phyloP scores from a whole-genome alignment of 768 basidiomycete genomes.

The Nidularia sp. region DNA sequence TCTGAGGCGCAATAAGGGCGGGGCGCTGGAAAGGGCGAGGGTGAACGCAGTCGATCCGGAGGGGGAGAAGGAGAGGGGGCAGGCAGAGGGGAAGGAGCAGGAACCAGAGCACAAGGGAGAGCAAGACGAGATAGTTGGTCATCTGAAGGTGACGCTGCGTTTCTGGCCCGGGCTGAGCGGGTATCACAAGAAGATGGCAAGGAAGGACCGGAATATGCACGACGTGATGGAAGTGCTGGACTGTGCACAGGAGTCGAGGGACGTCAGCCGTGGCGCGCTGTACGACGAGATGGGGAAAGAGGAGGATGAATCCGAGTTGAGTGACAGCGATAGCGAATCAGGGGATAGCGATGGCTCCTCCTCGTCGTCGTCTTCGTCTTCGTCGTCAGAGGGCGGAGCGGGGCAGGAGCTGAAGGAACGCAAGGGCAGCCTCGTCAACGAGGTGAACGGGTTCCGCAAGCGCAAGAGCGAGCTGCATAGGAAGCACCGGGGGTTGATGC shows the following conservation, averaged over 20 bases:
- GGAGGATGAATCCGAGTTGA: too few relatives aligned
- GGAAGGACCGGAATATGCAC: constrained; percentile 26
- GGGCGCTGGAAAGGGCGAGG: constrained; percentile 17
- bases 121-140: constrained; percentile 17
- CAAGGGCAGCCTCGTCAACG: constrained; percentile 17
- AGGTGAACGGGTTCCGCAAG: constrained; percentile 37
- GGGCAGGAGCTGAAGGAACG: constrained; percentile 8
- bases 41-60: constrained; percentile 13
- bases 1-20: constrained; percentile 16
- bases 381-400: constrained; percentile 3
- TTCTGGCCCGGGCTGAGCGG: constrained; percentile 38
- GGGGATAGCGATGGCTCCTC: background rate
- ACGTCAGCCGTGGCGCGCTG: constrained; percentile 15
- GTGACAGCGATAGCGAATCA: too few relatives aligned
- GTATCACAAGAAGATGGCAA: constrained; percentile 31
- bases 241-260: constrained; percentile 31
- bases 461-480: constrained; percentile 40
- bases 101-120: background rate
- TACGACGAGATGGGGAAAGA: constrained; percentile 11
- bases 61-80: constrained; percentile 19
- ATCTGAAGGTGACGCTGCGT: constrained; percentile 30
- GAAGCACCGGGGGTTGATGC: constrained; percentile 63
- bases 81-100: constrained; percentile 11
- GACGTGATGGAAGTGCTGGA: constrained; percentile 41
- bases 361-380: background rate